These are phyloP conservation scores for Porcisia deanei DNA, from an alignment of 208 protist genomes.

Conservation along the genomic window DNA sequence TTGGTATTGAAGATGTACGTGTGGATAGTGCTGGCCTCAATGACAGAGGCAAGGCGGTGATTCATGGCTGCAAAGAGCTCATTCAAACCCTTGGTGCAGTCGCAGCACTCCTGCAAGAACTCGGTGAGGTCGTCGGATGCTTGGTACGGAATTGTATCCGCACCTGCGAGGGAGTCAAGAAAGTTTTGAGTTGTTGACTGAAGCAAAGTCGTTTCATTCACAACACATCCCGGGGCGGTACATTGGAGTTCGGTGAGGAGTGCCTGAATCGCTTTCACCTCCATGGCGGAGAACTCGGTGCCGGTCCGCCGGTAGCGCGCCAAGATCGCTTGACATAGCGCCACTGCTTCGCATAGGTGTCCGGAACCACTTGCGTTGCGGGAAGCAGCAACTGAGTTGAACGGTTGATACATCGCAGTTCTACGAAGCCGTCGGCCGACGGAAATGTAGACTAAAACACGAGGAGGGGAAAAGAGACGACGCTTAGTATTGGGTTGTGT, in stretches of 20 bases:
- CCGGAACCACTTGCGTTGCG: constrained; percentile 35
- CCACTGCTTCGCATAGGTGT: constrained; percentile 71
- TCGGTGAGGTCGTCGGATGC: constrained; percentile 14
- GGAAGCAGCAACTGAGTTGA: background rate
- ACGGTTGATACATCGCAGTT: background rate
- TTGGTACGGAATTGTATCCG: background rate
- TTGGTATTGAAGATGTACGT: constrained; percentile 52
- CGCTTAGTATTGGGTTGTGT: too few relatives aligned
- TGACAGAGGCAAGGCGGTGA: constrained; percentile 28
- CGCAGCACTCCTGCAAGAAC: constrained; percentile 46
- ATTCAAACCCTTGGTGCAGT: constrained; percentile 28
- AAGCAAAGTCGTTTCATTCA: background rate
- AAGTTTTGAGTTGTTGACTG: background rate
- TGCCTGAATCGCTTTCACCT: constrained; percentile 50
- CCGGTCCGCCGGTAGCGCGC: constrained; percentile 61
- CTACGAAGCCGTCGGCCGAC: background rate
- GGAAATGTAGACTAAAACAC: background rate
- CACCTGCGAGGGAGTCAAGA: constrained; percentile 9
- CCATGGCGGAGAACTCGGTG: constrained; percentile 36
- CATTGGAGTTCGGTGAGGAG: constrained; percentile 10
- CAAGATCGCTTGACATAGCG: constrained; percentile 76
- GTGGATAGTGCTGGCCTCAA: constrained; percentile 26
- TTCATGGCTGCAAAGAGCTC: constrained; percentile 49
- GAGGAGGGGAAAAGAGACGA: too few relatives aligned
- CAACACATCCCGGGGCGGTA: background rate